These are phyloP conservation scores for Neltuma alba DNA, from an alignment of 306 rosid genomes.

Conservation along the genomic window DNA sequence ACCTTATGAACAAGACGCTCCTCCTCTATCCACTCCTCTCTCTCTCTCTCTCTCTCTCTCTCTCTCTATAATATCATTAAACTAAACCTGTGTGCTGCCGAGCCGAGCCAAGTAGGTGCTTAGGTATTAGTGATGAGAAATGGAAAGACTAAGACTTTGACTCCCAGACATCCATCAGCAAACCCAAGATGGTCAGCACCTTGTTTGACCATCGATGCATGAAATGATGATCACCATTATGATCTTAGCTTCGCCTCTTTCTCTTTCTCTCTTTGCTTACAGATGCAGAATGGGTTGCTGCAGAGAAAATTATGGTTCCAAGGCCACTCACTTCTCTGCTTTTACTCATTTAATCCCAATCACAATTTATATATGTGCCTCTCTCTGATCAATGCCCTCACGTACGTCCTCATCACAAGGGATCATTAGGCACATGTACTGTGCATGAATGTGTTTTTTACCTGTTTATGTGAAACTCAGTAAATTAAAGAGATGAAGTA, in stretches of 20 bases:
- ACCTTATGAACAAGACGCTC: constrained; percentile 53
- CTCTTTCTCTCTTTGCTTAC: constrained; percentile 39
- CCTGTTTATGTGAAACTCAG: not conserved
- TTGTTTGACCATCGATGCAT: constrained; percentile 56
- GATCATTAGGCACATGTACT: constrained; percentile 38
- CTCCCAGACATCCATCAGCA: constrained; percentile 52
- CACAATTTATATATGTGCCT: constrained; percentile 32
- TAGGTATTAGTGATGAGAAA: constrained; percentile 53
- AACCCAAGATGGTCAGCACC: constrained; percentile 69
- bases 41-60: constrained; percentile 34
- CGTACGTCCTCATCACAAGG: no score
- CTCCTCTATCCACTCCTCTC: constrained; percentile 59
- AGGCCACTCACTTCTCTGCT: constrained; percentile 32
- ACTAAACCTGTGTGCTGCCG: not conserved
- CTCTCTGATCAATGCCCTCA: constrained; percentile 21
- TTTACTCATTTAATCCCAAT: constrained; percentile 28
- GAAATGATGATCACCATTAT: not conserved
- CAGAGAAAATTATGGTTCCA: constrained; percentile 68
- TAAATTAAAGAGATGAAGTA: not conserved
- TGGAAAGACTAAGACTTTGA: constrained; percentile 57
- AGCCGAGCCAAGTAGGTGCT: constrained; percentile 13
- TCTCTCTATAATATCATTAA: constrained; percentile 26
- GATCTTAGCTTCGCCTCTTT: no score
- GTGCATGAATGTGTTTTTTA: constrained; percentile 33
- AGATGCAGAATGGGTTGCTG: constrained; percentile 61